Evolutionary conservation across 176 grass and related monocot species (phyloP).

Genomic region (Avena insularis): DNA sequence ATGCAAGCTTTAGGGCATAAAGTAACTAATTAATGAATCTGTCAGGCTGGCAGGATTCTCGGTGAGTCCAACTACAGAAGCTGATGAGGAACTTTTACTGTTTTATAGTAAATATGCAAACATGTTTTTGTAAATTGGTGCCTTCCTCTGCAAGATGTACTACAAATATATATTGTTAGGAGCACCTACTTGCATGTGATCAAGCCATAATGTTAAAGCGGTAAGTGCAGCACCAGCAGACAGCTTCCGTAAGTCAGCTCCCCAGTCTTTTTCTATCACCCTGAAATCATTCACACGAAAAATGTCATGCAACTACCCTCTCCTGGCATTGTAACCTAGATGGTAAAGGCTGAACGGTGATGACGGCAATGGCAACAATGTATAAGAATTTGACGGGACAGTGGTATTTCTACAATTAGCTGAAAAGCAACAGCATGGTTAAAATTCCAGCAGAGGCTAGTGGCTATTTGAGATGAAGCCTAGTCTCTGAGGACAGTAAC

Average conservation of each 20-base stretch:
- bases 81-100: background rate
- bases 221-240: conserved; percentile 91
- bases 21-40: conserved; percentile 1
- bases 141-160: background rate
- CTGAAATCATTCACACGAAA: conserved; percentile 51
- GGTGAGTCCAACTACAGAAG: background rate
- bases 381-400: too few relatives aligned
- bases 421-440: too few relatives aligned
- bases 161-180: background rate
- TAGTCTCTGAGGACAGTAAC: background rate
- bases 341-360: too few relatives aligned
- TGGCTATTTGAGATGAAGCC: conserved; percentile 1
- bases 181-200: conserved; percentile 90
- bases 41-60: background rate
- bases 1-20: background rate
- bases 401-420: too few relatives aligned
- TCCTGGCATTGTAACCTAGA: too few relatives aligned
- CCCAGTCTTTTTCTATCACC: conserved; percentile 81
- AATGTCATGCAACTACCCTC: too few relatives aligned
- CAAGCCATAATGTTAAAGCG: conserved; percentile 91
- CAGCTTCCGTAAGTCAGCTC: conserved; percentile 84
- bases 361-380: too few relatives aligned
- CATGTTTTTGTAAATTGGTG: background rate
- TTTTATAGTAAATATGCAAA: conserved; percentile 4
- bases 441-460: too few relatives aligned